Evolutionary conservation across 1,284 basidiomycete genomes (phyloP).

Genomic region (Pseudomicrostroma phylloplanum): DNA sequence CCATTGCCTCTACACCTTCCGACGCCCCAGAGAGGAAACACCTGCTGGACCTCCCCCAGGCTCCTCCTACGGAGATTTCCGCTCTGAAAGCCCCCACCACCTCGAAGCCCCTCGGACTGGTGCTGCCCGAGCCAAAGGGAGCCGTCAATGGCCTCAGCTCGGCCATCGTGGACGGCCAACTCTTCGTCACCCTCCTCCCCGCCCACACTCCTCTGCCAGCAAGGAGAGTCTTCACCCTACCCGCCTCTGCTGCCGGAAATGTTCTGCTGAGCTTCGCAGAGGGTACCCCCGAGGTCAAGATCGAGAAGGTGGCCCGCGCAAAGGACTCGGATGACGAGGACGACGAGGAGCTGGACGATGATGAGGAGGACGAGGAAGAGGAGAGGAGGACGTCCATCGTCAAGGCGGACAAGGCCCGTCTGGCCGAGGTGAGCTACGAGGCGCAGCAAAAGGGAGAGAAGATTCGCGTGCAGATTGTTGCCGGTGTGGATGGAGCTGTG

Average conservation of each 20-base stretch:
- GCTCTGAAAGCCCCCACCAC: constrained; percentile 30
- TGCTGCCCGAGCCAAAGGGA: constrained; percentile 62
- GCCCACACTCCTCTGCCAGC: constrained; percentile 63
- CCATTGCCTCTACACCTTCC: constrained; percentile 35
- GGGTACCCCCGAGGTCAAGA: constrained; percentile 69
- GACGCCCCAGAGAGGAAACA: constrained; percentile 30
- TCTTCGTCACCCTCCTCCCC: constrained; percentile 51
- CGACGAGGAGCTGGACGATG: constrained; percentile 56
- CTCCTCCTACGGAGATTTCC: constrained; percentile 52
- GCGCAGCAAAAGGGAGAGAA: constrained; percentile 7
- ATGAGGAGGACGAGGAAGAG: constrained; percentile 45
- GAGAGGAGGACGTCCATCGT: constrained; percentile 35
- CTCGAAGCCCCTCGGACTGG: constrained; percentile 64
- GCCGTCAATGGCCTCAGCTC: constrained; percentile 32
- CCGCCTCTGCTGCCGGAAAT: constrained; percentile 48
- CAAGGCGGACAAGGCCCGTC: constrained; percentile 21
- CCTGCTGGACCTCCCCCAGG: constrained; percentile 27
- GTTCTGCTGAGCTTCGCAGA: constrained; percentile 82
- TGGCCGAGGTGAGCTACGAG: constrained; percentile 22
- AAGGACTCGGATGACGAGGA: constrained; percentile 19
- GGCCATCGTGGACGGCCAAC: constrained; percentile 54
- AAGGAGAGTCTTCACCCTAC: constrained; percentile 64
- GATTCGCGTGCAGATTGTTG: constrained; percentile 12
- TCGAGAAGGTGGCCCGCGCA: constrained; percentile 55
- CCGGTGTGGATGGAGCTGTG: constrained; percentile 11